phyloP scores from a whole-genome alignment of 768 basidiomycete genomes.

The Mycena filopes region DNA sequence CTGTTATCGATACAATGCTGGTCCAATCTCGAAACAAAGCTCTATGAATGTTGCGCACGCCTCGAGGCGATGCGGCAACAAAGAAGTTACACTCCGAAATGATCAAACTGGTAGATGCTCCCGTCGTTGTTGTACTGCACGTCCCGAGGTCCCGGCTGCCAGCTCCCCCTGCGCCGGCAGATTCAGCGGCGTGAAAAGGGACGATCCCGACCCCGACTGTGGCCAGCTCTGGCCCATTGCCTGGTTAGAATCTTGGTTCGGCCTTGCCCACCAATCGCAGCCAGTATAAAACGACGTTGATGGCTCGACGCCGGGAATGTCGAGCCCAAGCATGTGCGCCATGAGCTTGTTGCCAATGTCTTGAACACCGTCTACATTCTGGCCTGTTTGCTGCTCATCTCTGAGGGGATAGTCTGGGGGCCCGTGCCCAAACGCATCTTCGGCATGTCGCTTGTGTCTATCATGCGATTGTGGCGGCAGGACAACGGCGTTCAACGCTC shows the following conservation, averaged over 20 bases:
- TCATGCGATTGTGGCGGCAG: constrained; percentile 52
- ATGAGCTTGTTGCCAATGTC: constrained; percentile 73
- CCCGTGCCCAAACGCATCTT: constrained; percentile 72
- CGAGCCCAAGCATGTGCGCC: constrained; percentile 78
- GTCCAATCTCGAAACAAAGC: constrained; percentile 18
- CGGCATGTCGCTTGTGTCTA: constrained; percentile 67
- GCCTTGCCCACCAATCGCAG: constrained; percentile 75
- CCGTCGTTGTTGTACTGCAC: constrained; percentile 18
- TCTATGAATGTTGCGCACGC: constrained; percentile 23
- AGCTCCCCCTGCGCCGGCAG: constrained; percentile 17
- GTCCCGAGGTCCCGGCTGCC: constrained; percentile 19
- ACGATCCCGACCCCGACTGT: constrained; percentile 8
- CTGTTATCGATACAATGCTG: constrained; percentile 22
- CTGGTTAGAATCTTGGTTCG: constrained; percentile 40
- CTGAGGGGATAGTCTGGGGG: constrained; percentile 49
- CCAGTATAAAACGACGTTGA: constrained; percentile 66
- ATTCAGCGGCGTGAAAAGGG: constrained; percentile 17
- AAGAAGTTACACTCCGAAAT: constrained; percentile 24
- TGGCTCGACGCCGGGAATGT: constrained; percentile 72
- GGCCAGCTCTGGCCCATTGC: constrained; percentile 22
- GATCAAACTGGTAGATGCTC: constrained; percentile 25
- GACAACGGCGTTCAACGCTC: constrained; percentile 52
- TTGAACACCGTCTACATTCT: constrained; percentile 60
- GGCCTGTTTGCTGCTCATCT: constrained; percentile 38
- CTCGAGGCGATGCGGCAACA: not conserved